Base-by-base conservation (phyloP, 495 filamentous ascomycete genomes). In the Xylaria castorea region DNA sequence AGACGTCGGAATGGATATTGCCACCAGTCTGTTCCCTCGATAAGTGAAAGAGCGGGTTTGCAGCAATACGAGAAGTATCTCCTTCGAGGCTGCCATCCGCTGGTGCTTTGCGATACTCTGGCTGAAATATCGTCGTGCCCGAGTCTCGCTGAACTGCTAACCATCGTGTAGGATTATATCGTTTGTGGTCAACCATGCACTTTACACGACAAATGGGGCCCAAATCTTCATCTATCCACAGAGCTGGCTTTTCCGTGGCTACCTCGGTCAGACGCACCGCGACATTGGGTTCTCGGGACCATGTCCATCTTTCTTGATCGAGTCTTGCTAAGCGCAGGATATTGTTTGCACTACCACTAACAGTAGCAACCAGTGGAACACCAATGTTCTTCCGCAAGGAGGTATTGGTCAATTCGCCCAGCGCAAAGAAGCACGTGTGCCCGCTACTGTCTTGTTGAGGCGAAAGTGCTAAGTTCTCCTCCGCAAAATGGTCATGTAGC, bases 131-230 rank as follows among this genome's bases (percentile, higher is more conserved):
- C 1, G 81, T 83, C 5, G 89, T 92, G 11, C 83, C 84, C 3
- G 82, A 80, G 27, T 83, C 78, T 53, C 89, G 88, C 40, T 92
- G 89, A 48, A 91, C 87, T 25, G 92, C 85, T 74, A 94, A 81
- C 87, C 89, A 92, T 66, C 83, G 80, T 36, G 79, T 81, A 12
- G 84, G 81, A 20, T 85, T 79, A 38, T 84, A 81, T 57, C 80
- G 82, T 25, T 86, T 85, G 18, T 80, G 55, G 46, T 87, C 80
- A 48, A 86, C 79, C 22, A 89, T 86, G 78, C 92, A 94, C 74
- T 87, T 88, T 38, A 97, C 81, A 76, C 93, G 88, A 53, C 85
- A 87, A 71, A 97, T 90, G 8, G 90, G 87, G 16, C 73, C 76
- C 22, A 83, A 84, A 14, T 86, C 85, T 63, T 84, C 84, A 25